Evolutionary conservation across 2,329 filamentous ascomycete genomes (phyloP).

Genomic region (Fusarium humuli): DNA sequence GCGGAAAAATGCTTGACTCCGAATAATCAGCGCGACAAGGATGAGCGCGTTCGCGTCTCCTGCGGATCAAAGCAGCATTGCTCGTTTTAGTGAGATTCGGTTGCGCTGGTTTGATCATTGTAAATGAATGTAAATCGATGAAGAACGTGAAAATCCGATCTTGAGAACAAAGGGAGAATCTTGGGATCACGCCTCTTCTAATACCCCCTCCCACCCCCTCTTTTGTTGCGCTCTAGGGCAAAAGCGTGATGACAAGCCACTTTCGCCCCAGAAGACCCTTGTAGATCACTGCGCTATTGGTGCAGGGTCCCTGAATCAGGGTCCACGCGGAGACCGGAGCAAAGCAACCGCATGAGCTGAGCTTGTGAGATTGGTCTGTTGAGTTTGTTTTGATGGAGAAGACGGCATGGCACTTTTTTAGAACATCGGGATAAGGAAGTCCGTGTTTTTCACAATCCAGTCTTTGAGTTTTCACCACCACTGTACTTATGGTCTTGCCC

Average conservation of each 20-base stretch:
- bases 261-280: conserved; percentile 4
- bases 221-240: neutral
- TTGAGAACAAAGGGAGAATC: neutral
- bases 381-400: neutral
- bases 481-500: neutral
- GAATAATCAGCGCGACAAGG: neutral
- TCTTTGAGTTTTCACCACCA: neutral
- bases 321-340: conserved; percentile 26
- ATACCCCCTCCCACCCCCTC: conserved; percentile 10
- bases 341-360: neutral
- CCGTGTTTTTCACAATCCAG: neutral
- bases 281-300: conserved; percentile 19
- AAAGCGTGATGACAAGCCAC: neutral
- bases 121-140: neutral
- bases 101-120: conserved; percentile 15
- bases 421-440: neutral
- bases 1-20: conserved; percentile 22
- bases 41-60: conserved; percentile 13
- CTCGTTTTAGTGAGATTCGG: neutral
- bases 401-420: neutral
- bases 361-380: neutral
- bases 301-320: conserved; percentile 28
- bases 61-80: neutral
- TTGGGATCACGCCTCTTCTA: conserved; percentile 21
- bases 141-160: conserved; percentile 1